Conservation (phyloP, 768 basidiomycete genomes). For the Termitomyces sp. region DNA sequence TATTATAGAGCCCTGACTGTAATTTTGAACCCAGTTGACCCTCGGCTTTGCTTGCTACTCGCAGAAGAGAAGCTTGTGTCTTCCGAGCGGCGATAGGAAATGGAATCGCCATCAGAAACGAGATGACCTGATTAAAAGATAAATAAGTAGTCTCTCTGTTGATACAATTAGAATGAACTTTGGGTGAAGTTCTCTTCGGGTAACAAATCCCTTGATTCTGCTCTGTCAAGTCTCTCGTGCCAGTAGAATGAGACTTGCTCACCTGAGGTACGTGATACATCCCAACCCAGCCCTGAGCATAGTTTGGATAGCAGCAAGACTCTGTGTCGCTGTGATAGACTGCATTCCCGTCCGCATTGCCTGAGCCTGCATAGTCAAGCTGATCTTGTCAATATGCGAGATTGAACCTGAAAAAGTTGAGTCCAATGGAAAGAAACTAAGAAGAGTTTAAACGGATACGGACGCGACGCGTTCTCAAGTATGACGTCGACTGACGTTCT, state of each 20-base stretch:
- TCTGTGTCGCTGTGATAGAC: constrained; percentile 52
- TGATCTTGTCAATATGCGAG: neutral
- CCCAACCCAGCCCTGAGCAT: constrained; percentile 69
- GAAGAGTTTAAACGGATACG: neutral
- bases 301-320: constrained; percentile 67
- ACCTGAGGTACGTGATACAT: constrained; percentile 76
- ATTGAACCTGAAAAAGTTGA: neutral
- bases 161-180: constrained; percentile 31
- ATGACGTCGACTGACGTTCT: neutral
- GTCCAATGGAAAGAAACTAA: neutral
- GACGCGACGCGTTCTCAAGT: neutral
- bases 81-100: constrained; percentile 22
- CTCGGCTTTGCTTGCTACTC: constrained; percentile 31
- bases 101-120: constrained; percentile 41
- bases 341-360: constrained; percentile 30
- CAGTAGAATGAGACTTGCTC: neutral
- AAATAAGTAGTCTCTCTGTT: neutral
- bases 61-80: constrained; percentile 32
- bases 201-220: constrained; percentile 52
- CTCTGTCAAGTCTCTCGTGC: neutral
- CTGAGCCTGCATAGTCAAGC: constrained; percentile 28
- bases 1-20: constrained; percentile 34
- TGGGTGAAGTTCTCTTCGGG: constrained; percentile 77
- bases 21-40: constrained; percentile 64
- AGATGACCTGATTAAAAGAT: constrained; percentile 41